phyloP scores from a whole-genome alignment of 768 basidiomycete species.

The Hortiboletus campestris region DNA sequence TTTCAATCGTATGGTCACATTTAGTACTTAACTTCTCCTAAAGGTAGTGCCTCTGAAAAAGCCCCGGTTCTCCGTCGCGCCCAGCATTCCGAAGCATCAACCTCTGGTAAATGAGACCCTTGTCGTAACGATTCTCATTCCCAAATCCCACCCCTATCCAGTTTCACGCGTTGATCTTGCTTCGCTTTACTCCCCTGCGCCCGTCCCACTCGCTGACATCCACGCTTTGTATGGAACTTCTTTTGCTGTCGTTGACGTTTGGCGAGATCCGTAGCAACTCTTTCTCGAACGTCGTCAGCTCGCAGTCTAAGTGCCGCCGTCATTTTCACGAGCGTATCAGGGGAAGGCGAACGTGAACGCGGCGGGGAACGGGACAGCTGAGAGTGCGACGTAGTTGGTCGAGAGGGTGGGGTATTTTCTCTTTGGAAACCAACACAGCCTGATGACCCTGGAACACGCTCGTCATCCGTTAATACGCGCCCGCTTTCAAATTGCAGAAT shows the following conservation, averaged over 20 bases:
- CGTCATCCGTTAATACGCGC: background rate
- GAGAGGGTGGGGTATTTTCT: conserved; percentile 20
- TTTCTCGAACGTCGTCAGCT: conserved; percentile 46
- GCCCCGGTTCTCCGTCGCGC: conserved; percentile 2
- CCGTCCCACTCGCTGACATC: conserved; percentile 59
- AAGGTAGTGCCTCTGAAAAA: background rate
- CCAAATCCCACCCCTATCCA: conserved; percentile 62
- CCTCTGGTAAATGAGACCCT: conserved; percentile 6
- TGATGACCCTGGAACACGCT: background rate
- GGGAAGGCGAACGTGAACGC: conserved; percentile 47
- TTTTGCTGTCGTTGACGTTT: conserved; percentile 64
- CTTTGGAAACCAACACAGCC: conserved; percentile 1
- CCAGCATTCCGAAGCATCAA: background rate
- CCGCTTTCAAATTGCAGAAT: conserved; percentile 11
- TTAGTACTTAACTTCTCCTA: conserved; percentile 6
- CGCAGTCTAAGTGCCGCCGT: conserved; percentile 41
- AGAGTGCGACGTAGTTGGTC: conserved; percentile 35
- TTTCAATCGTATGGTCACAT: background rate
- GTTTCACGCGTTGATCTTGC: conserved; percentile 63
- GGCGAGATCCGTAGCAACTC: conserved; percentile 60
- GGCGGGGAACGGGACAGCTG: conserved; percentile 53
- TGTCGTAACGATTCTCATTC: conserved; percentile 38
- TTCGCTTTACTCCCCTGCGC: conserved; percentile 85
- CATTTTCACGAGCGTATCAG: conserved; percentile 41
- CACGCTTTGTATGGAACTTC: conserved; percentile 78